Base-by-base conservation (phyloP, 1,284 basidiomycete species). In the Marasmius sp. region DNA sequence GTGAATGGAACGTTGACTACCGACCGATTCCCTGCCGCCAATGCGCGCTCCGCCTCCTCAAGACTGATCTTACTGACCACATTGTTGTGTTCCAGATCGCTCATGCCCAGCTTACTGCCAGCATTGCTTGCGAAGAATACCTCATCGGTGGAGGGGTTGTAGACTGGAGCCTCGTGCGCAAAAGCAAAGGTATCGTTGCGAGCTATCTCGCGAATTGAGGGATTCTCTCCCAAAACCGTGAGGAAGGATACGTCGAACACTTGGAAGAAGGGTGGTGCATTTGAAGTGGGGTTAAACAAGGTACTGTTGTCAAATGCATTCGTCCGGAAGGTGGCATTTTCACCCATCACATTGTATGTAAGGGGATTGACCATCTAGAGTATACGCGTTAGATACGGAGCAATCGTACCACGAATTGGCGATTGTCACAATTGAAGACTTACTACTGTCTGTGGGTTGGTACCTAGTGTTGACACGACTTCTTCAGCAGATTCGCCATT, bases 101-200 rank as follows among this genome's bases (percentile, higher is more conserved):
- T 78, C 68, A 70, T 70, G 47, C 81, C 72, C 6, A 79, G 70
- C 33, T 75, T 33, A 3, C 79, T 81, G 1, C 81, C 82, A 60
- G 74, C 75, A 51, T 78, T 82, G 64, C 81, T 82, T 11, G 75
- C 70, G 59, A 85, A 85, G 69, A 71, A 75, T 16, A 70, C 56
- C 38, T 66, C 64, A 59, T 71, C 67, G 16, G 60, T 61, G 1
- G 49, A 77, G 0, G 84, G 75, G 11, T 82, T 74, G 73, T 86
- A 91, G 1, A 91, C 80, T 0, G 86, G 86, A 1, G 89, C 91
- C 72, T 93, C 91, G 67, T 92, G 91, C 22, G 89, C 90, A 65
- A 91, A 84, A 0, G 87, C 85, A 69, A 84, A 89, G 16, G 81
- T 81, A 0, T 79, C 75, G 64, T 85, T 83, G 1, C 80, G 80